Base-by-base conservation (phyloP, 805 yeast species). In the Zygotorulaspora florentina region DNA sequence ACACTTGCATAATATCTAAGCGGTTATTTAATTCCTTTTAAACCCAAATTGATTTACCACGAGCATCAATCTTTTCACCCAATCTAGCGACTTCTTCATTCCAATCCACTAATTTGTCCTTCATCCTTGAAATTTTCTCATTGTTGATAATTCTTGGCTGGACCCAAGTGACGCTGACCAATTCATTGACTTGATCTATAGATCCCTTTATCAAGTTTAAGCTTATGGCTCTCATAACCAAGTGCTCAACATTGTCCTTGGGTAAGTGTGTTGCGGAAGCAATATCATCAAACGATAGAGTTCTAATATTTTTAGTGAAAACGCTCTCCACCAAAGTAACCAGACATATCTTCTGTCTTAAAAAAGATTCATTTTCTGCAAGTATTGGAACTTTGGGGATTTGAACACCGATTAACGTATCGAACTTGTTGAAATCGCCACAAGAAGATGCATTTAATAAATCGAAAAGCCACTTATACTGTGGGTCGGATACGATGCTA, bases 91-190 rank as follows among this genome's bases (percentile, higher is more conserved):
- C 97, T 56, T 82, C 82, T 44, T 66, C 64, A 56, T 85, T 83
- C 99, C 99, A 93, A 42, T 73, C 74, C 23, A 73, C 73, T 61
- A 93, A 76, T 57, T 86, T 85, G 42, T 75, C 73, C 53, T 81
- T 80, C 85, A 93, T 87, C 36, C 75, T 74, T 46, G 74, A 77
- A 47, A 91, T 85, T 72, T 93, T 99, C 36, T 78, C 79, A 52
- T 73, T 74, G 59, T 87, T 87, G 76, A 93, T 83, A 45, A 89
- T 87, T 59, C 98, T 77, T 48, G 99, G 98, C 73, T 93, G 98
- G 51, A 91, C 83, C 99, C 99, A 93, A 23, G 85, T 81, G 39
- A 93, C 81, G 28, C 84, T 81, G 46, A 93, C 85, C 11, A 83
- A 71, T 64, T 83, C 79, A 40, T 79, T 78, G 35, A 89, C 87